Base-by-base conservation (phyloP, 805 yeast genomes). In the Nakazawaea ishiwadae region DNA sequence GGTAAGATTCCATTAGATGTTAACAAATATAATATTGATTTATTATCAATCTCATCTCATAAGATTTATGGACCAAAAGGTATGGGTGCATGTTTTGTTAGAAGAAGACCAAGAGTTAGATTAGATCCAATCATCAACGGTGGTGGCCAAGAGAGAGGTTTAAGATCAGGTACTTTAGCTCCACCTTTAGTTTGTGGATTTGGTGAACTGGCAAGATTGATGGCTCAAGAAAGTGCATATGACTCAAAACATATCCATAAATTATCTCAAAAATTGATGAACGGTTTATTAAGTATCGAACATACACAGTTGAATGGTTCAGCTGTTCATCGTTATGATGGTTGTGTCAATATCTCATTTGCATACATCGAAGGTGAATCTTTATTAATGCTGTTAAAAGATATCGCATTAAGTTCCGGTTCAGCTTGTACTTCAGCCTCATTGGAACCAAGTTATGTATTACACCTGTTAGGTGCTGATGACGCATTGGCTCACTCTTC, bases 341-440 rank as follows among this genome's bases (percentile, higher is more conserved):
- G 99, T 31, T 93, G 99, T 72, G 96, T 93, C 44, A 93, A 93
- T 61, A 79, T 93, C 48, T 90, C 98, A 8, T 93, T 93, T 67
- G 97, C 98, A 4, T 93, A 91, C 60, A 85, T 93, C 52, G 99
- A 93, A 70, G 99, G 99, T 54, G 99, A 93, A 68, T 91, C 98
- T 0, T 71, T 93, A 53, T 71, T 93, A 55, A 93, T 93, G 99
- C 99, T 98, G 2, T 76, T 93, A 59, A 90, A 91, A 62, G 99
- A 93, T 60, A 88, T 93, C 57, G 99, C 99, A 0, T 72, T 93
- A 50, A 82, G 95, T 47, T 87, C 96, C 1, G 99, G 99, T 21
- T 89, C 97, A 11, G 99, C 99, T 3, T 93, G 99, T 73, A 93
- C 99, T 3, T 91, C 98, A 20, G 97, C 99, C 0, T 93, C 98